Percentiles rank a stretch among this genome's conserved stretches.
phyloP scores from a whole-genome alignment of 1,139 yeast species.

The Zygosaccharomyces pseudobailii region DNA sequence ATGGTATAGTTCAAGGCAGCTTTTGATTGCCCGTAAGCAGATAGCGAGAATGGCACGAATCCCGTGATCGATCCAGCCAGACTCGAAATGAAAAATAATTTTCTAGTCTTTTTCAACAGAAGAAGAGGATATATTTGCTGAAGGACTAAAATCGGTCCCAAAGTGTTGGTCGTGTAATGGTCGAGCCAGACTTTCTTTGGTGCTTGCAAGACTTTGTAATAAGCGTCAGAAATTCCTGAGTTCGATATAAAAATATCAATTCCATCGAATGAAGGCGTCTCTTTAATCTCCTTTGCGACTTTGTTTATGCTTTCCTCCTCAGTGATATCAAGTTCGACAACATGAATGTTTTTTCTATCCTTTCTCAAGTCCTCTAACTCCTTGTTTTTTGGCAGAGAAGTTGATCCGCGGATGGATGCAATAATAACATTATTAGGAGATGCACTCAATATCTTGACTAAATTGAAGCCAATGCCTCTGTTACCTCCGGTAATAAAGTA shows the following conservation, averaged over 20 bases:
- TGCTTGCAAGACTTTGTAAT: slow-evolving; percentile 1
- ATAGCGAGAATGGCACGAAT: slow-evolving; percentile 7
- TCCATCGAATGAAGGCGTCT: neutral
- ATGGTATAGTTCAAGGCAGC: slow-evolving; percentile 35
- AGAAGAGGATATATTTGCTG: slow-evolving; percentile 26
- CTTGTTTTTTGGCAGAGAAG: slow-evolving; percentile 1
- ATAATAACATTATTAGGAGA: slow-evolving; percentile 1
- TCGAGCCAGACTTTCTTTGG: slow-evolving; percentile 6
- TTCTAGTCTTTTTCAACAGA: slow-evolving; percentile 16
- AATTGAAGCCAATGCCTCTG: slow-evolving; percentile 2
- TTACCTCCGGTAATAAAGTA: slow-evolving; percentile 3
- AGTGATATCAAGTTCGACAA: slow-evolving; percentile 1
- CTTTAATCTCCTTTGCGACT: neutral
- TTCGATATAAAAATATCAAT: slow-evolving; percentile 4
- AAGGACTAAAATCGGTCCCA: slow-evolving; percentile 26
- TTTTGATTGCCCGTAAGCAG: slow-evolving; percentile 37
- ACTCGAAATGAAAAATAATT: slow-evolving; percentile 26
- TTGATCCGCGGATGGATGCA: neutral
- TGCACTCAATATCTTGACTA: slow-evolving; percentile 2
- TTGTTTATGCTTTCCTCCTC: slow-evolving; percentile 2
- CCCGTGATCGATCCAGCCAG: slow-evolving; percentile 27
- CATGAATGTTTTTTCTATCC: slow-evolving; percentile 2
- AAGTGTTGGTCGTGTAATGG: slow-evolving; percentile 18
- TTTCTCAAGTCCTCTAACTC: neutral
- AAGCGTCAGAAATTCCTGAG: slow-evolving; percentile 5